Evolutionary conservation across 306 rosid species (phyloP), one percentile per base, ranked within the genome.

Genomic region (Acmispon strigosus): DNA sequence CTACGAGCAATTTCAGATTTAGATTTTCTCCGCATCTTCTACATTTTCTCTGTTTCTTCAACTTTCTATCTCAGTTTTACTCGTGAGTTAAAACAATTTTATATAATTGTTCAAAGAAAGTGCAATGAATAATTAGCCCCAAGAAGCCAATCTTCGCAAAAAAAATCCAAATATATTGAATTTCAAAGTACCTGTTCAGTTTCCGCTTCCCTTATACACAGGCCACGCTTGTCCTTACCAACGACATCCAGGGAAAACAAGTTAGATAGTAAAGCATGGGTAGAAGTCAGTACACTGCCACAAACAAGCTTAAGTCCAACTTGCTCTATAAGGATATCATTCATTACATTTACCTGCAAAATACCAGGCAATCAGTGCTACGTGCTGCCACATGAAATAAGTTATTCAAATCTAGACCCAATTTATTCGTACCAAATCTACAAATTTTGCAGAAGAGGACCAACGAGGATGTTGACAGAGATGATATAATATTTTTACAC

Each of bases 381-480:
- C 10, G 13, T 55, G 34, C 29, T 47, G 22, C 6, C 16, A 18
- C 51, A 42, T 39, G 53, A 64, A 18, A 60, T 37, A 48, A n/a
- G 50, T 17, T 16, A 58, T 15, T 17, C 55, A 45, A 74, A 67
- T 56, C 19, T 18, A n/a, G n/a, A 62, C 74, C 71, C 42, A 12
- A 62, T 68, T 19, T 58, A 80, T 58, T 8, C 78, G 37, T 92
- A 92, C 98, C 98, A 88, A 75, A 72, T 84, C 81, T 45, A 73
- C 44, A 74, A 90, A 72, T 69, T 79, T 87, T 79, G 84, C 69
- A 66, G 82, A 66, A 76, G 90, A 82, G 12, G 95, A 71, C 98
- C 96, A 86, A 65, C 71, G 75, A 51, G 90, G 88, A 75, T 87
- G 87, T 77, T 78, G 86, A 80, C 96, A 85, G 60, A 93, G 96